Evolutionary conservation across 2,329 filamentous ascomycete species (phyloP).

Genomic region (Xylaria sp.): DNA sequence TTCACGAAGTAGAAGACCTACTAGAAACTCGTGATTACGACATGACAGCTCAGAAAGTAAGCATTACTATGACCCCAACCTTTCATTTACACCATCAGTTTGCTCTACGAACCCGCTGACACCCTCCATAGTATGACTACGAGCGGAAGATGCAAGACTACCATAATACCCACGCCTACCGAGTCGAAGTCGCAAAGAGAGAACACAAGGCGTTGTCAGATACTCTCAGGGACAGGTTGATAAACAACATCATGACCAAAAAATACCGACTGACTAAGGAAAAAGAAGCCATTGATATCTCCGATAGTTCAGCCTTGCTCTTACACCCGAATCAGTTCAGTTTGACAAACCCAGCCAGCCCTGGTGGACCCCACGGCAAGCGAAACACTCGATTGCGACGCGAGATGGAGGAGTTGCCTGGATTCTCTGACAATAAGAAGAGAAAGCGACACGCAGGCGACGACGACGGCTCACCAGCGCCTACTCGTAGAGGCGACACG

Average conservation of each 20-base stretch:
- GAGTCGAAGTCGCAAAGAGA: slow-evolving; percentile 65
- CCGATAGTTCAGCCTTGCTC: slow-evolving; percentile 68
- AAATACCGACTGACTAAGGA: slow-evolving; percentile 69
- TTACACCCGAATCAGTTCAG: slow-evolving; percentile 73
- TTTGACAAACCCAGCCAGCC: slow-evolving; percentile 67
- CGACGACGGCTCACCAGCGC: slow-evolving; percentile 68
- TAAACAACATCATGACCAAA: slow-evolving; percentile 68
- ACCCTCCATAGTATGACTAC: slow-evolving; percentile 60
- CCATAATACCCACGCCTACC: slow-evolving; percentile 64
- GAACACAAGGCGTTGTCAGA: slow-evolving; percentile 65
- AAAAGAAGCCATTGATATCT: slow-evolving; percentile 71
- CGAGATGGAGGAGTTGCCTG: slow-evolving; percentile 63
- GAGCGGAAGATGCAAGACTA: slow-evolving; percentile 66
- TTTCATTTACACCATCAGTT: too few relatives aligned
- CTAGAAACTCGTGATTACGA: slow-evolving; percentile 87
- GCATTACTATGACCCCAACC: not conserved
- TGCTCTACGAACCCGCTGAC: slow-evolving; percentile 29
- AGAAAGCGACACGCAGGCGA: slow-evolving; percentile 64
- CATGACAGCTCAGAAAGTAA: slow-evolving; percentile 80
- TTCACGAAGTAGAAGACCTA: slow-evolving; percentile 84
- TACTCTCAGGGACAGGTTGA: slow-evolving; percentile 69
- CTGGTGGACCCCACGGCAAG: slow-evolving; percentile 67
- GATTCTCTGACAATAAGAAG: slow-evolving; percentile 64
- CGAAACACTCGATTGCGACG: slow-evolving; percentile 66
- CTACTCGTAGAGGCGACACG: slow-evolving; percentile 61